Percentiles rank a stretch among this genome's conserved stretches.
phyloP scores from a whole-genome alignment of 2,329 filamentous ascomycete species.

The Pleomassaria siparia region DNA sequence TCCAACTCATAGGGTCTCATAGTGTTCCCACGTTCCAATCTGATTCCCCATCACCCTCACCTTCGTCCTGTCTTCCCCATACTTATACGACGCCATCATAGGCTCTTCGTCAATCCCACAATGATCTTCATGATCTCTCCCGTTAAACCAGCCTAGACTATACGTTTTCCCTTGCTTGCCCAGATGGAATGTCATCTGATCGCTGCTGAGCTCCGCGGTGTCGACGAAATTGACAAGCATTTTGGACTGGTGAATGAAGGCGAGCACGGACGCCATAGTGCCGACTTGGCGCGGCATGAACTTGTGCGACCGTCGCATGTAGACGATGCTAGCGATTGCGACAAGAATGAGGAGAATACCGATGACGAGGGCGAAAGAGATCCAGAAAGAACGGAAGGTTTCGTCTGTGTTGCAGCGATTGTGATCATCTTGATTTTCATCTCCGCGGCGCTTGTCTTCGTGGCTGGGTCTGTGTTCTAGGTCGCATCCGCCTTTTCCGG shows the following conservation, averaged over 20 bases:
- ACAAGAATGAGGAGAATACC: constrained; percentile 68
- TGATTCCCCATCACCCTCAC: constrained; percentile 32
- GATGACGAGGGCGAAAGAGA: constrained; percentile 63
- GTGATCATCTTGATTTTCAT: constrained; percentile 14
- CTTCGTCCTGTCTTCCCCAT: constrained; percentile 53
- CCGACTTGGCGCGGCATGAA: constrained; percentile 78
- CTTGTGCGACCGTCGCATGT: constrained; percentile 63
- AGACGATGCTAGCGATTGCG: constrained; percentile 61
- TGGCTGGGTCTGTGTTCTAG: background rate
- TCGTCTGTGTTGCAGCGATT: constrained; percentile 43
- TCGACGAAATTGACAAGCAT: constrained; percentile 77
- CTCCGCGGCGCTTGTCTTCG: constrained; percentile 3
- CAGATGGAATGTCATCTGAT: constrained; percentile 63
- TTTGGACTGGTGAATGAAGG: constrained; percentile 77
- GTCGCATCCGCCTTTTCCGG: constrained; percentile 24
- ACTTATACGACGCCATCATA: constrained; percentile 65
- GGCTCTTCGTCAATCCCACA: constrained; percentile 79
- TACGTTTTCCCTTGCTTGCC: constrained; percentile 66
- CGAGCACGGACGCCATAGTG: constrained; percentile 74
- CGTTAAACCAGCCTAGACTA: constrained; percentile 75
- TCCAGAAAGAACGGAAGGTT: constrained; percentile 62
- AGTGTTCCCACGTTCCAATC: constrained; percentile 35
- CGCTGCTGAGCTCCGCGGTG: constrained; percentile 63
- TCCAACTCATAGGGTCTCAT: constrained; percentile 10
- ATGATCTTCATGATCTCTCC: constrained; percentile 71